Evolutionary conservation across 192 early-diverging fungal species (phyloP).

Genomic region (Pecoramyces ruminantium): DNA sequence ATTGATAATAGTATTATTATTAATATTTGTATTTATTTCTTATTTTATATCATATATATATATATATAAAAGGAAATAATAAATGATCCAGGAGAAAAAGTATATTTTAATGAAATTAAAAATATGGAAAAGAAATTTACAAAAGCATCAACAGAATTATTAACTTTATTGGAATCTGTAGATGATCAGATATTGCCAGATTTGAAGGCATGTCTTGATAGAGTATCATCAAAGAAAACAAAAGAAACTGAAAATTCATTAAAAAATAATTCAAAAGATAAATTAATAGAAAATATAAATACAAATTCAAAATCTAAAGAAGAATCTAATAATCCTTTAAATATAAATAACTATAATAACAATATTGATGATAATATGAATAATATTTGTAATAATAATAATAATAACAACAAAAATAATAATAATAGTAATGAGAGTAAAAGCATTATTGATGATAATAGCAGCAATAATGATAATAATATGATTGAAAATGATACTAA

Average conservation of each 20-base stretch:
- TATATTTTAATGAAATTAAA: neutral
- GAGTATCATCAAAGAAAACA: neutral
- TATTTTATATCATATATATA: neutral
- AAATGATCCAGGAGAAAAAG: neutral
- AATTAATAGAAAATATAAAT: neutral
- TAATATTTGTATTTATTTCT: no score
- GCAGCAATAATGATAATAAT: neutral
- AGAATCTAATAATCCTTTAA: no score
- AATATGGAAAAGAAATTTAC: neutral
- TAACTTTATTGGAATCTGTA: neutral
- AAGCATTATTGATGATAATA: neutral
- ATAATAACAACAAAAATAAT: neutral
- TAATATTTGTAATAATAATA: neutral
- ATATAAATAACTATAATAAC: no score
- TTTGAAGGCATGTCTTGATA: neutral
- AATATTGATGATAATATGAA: neutral
- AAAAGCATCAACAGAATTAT: neutral
- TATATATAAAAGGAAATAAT: neutral
- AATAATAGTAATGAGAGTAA: no score
- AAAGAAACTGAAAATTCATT: neutral
- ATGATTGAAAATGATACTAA: neutral
- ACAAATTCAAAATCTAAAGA: neutral
- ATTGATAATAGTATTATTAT: no score
- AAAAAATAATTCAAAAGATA: neutral
- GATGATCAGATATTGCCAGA: neutral